Base-by-base conservation (phyloP, 1,284 basidiomycete species). In the Melampsora occidentalis region DNA sequence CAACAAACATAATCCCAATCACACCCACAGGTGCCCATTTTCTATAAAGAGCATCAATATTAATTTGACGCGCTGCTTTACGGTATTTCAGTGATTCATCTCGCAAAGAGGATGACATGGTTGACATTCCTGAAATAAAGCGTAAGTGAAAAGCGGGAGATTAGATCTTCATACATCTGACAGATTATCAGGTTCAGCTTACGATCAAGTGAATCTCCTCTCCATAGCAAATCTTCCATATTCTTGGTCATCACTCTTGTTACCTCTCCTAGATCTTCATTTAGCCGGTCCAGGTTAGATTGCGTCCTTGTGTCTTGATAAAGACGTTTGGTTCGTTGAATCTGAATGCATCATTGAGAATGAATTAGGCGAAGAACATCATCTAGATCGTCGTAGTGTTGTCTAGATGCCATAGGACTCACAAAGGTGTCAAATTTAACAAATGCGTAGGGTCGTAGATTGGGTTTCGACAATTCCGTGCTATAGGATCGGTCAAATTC, bases 231-330 rank as follows among this genome's bases (percentile, higher is more conserved):
- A 84, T 99, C 97, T 84, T 99, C 97, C 96, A 99, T 99, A 83
- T 99, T 99, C 86, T 99, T 99, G n/a, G 96, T 98, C 97, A 99
- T 99, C 84, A 99, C 98, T 80, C 93, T 87, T 67, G 96, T 98
- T 77, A 99, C 96, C 81, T 99, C 96, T 82, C 96, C 93, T 70
- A 99, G 85, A 80, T 99, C 96, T 82, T 95, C 94, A 82, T 98
- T 98, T 66, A 99, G 86, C 83, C 88, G 90, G 83, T 95, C 94
- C 71, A 99, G 83, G 78, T 89, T 88, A 25, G 89, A 89, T 76
- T 83, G 76, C 71, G 92, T 92, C 77, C 96, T 88, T 61, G 94
- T 93, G 83, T 99, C 96, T 79, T 90, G 89, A 84, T 99, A 99
- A 65, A 98, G 86, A 71, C 96, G 89, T 14, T 95, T 93, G 4